phyloP scores from a whole-genome alignment of 495 filamentous ascomycete genomes.

The Aspergillus sclerotiicarbonarius region DNA sequence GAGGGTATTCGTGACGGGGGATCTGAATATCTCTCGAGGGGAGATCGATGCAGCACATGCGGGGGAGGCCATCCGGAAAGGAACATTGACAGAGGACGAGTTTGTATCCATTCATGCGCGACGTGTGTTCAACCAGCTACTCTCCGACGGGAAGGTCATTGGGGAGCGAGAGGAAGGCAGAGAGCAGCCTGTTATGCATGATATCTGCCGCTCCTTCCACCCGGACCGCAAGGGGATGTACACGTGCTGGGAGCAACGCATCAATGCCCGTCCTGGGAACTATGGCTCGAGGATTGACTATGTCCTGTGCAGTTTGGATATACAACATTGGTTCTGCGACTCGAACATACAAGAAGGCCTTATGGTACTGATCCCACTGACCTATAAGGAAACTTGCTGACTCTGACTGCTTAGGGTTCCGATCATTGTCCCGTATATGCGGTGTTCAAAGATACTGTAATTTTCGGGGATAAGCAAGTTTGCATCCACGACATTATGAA shows the following conservation, averaged over 20 bases:
- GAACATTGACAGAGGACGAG: slow-evolving; percentile 60
- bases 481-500: slow-evolving; percentile 77
- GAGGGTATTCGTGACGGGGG: slow-evolving; percentile 78
- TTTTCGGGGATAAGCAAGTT: slow-evolving; percentile 45
- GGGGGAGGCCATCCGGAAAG: slow-evolving; percentile 67
- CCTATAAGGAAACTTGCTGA: slow-evolving; percentile 12
- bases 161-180: slow-evolving; percentile 69
- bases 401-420: slow-evolving; percentile 59
- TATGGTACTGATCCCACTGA: slow-evolving; percentile 49
- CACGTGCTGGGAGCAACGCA: slow-evolving; percentile 88
- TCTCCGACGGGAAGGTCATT: slow-evolving; percentile 68
- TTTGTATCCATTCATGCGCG: slow-evolving; percentile 74
- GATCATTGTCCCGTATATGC: slow-evolving; percentile 96
- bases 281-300: slow-evolving; percentile 92
- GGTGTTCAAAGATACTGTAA: slow-evolving; percentile 63
- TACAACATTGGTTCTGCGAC: slow-evolving; percentile 80
- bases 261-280: slow-evolving; percentile 87
- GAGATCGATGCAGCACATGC: slow-evolving; percentile 72
- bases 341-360: slow-evolving; percentile 96
- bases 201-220: slow-evolving; percentile 84
- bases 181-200: slow-evolving; percentile 74
- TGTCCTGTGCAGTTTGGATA: slow-evolving; percentile 75
- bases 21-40: slow-evolving; percentile 81
- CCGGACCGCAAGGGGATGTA: slow-evolving; percentile 83
- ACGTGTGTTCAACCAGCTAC: slow-evolving; percentile 78